Percentiles rank a stretch among this genome's conserved stretches.
These are phyloP conservation scores for Asclepias syriaca DNA, from an alignment of 257 asterid species.

Conservation along the genomic window DNA sequence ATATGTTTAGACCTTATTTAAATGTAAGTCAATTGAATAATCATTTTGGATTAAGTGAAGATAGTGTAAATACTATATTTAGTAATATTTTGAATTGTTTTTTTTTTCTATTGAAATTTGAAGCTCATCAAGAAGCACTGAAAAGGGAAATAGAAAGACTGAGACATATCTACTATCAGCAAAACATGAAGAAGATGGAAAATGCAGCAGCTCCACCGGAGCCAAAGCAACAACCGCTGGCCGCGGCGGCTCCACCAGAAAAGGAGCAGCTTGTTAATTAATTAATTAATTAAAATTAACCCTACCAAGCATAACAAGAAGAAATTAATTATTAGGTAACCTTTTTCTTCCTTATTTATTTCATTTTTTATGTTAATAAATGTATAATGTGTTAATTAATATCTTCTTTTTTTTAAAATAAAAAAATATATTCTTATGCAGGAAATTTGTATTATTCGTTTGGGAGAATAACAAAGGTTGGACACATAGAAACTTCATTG, in stretches of 20 bases:
- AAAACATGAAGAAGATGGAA: slow-evolving; percentile 66
- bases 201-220: slow-evolving; percentile 25
- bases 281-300: slow-evolving; percentile 39
- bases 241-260: slow-evolving; percentile 31
- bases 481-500: slow-evolving; percentile 22
- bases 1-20: too few relatives aligned
- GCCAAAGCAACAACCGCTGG: slow-evolving; percentile 33
- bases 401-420: too few relatives aligned
- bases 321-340: not conserved
- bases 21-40: too few relatives aligned
- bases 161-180: slow-evolving; percentile 69
- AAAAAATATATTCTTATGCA: too few relatives aligned
- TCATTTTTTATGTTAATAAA: not conserved
- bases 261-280: slow-evolving; percentile 61
- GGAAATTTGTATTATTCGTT: not conserved
- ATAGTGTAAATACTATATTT: too few relatives aligned
- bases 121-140: slow-evolving; percentile 96
- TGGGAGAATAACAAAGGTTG: not conserved
- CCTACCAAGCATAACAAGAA: not conserved
- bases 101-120: not conserved
- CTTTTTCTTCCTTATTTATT: not conserved
- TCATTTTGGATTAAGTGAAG: too few relatives aligned
- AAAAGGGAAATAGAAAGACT: slow-evolving; percentile 91
- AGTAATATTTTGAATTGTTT: too few relatives aligned
- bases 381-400: too few relatives aligned